These are phyloP conservation scores for Lentinula aciculospora DNA, from an alignment of 768 basidiomycete genomes.

Conservation along the genomic window DNA sequence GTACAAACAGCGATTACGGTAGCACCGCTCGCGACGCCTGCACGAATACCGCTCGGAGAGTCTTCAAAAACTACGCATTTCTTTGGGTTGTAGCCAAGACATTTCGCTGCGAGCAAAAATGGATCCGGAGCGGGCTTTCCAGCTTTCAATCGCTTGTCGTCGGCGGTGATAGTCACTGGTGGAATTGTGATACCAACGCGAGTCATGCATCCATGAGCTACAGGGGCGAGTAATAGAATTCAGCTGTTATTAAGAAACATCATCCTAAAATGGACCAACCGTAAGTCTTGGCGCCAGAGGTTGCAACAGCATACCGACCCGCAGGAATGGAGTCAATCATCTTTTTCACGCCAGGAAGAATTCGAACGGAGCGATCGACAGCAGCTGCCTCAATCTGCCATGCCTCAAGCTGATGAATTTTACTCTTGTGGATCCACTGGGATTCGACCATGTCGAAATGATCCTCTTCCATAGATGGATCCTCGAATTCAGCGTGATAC, in stretches of 20 bases:
- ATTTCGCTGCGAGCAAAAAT: conserved; percentile 56
- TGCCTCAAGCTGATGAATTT: conserved; percentile 32
- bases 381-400: conserved; percentile 52
- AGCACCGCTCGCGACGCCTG: conserved; percentile 69
- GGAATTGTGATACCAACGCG: conserved; percentile 68
- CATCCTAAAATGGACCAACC: conserved; percentile 24
- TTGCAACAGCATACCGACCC: conserved; percentile 68
- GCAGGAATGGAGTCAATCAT: conserved; percentile 63
- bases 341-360: conserved; percentile 62
- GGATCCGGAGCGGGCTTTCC: conserved; percentile 62
- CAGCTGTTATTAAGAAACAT: background rate
- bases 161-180: conserved; percentile 66
- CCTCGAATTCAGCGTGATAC: conserved; percentile 18
- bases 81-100: conserved; percentile 48
- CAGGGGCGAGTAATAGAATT: background rate
- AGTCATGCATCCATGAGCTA: conserved; percentile 63
- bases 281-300: conserved; percentile 69
- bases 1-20: conserved; percentile 76
- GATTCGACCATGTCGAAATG: conserved; percentile 19
- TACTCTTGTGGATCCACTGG: conserved; percentile 16
- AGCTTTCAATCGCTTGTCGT: conserved; percentile 66
- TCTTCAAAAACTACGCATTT: conserved; percentile 80
- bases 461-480: conserved; percentile 27
- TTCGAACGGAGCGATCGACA: conserved; percentile 60
- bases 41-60: conserved; percentile 70